Evolutionary conservation across 2,329 filamentous ascomycete species (phyloP).

Genomic region (Sporothrix phasma): DNA sequence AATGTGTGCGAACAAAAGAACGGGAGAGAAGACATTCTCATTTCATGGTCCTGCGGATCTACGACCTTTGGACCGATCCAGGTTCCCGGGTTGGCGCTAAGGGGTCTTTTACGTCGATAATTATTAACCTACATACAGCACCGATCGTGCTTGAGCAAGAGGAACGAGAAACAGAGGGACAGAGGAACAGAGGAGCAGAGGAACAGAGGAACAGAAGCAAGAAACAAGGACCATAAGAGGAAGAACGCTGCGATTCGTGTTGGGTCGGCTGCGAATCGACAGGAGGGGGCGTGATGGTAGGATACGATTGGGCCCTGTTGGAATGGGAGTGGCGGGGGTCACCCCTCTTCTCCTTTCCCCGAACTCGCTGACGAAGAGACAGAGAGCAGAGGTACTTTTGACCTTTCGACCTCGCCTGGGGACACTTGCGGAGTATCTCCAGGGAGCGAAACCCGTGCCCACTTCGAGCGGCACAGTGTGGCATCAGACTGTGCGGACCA

Average conservation of each 20-base stretch:
- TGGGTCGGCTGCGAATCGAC: not conserved
- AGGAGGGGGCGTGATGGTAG: not conserved
- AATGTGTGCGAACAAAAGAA: no score
- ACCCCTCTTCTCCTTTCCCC: not conserved
- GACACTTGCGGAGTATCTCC: not conserved
- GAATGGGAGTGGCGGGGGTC: not conserved
- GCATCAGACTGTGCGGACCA: not conserved
- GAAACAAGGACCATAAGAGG: no score
- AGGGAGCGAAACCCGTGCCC: not conserved
- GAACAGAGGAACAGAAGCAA: no score
- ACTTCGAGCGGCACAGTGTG: not conserved
- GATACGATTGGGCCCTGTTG: not conserved
- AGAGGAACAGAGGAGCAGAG: no score
- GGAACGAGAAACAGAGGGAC: no score
- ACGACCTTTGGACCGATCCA: constrained; percentile 16
- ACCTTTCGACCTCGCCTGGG: not conserved
- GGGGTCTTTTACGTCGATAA: not conserved
- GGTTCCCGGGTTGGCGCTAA: constrained; percentile 17
- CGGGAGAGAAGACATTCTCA: not conserved
- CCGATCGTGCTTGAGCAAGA: not conserved
- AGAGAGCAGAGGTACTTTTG: not conserved
- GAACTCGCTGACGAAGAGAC: constrained; percentile 1
- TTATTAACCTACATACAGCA: not conserved
- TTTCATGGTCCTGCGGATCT: constrained; percentile 11
- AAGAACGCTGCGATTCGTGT: not conserved